Conservation (phyloP, 805 yeast species). For the Teunomyces aglyptinius region DNA sequence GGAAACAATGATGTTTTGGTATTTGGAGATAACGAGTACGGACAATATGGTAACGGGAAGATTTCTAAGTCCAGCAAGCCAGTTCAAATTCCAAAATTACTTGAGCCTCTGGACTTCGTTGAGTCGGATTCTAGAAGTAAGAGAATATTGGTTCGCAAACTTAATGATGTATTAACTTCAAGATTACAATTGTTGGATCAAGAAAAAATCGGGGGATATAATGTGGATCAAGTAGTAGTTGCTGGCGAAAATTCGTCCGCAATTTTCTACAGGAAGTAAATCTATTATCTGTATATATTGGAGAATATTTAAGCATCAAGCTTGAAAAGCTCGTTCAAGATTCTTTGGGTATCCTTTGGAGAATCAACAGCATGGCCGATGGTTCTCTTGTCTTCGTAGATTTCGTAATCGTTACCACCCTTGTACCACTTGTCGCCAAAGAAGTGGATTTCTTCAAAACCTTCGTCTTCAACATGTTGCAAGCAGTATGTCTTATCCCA, state of each 20-base stretch:
- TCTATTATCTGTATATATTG: constrained; percentile 3
- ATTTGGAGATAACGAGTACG: constrained; percentile 84
- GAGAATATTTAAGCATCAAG: constrained; percentile 28
- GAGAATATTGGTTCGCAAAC: constrained; percentile 28
- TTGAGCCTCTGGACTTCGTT: constrained; percentile 50
- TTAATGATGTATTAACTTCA: constrained; percentile 34
- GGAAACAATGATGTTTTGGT: constrained; percentile 56
- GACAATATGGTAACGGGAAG: constrained; percentile 86
- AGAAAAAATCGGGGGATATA: constrained; percentile 3
- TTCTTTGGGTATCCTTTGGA: constrained; percentile 86
- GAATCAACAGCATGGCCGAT: constrained; percentile 89
- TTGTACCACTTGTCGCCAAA: constrained; percentile 96
- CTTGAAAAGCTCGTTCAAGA: constrained; percentile 79
- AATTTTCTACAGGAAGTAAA: constrained; percentile 48
- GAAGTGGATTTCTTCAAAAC: constrained; percentile 88
- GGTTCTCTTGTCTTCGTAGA: constrained; percentile 87
- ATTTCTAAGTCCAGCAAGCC: constrained; percentile 59
- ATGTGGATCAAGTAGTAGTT: constrained; percentile 52
- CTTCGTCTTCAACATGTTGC: constrained; percentile 84
- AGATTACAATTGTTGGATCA: constrained; percentile 44
- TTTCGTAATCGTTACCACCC: constrained; percentile 99
- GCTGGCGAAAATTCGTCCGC: constrained; percentile 67
- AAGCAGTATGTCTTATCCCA: constrained; percentile 99
- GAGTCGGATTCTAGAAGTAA: constrained; percentile 12
- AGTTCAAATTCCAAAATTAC: constrained; percentile 47